phyloP scores from a whole-genome alignment of 179 eudicot species.

The Silene coronaria region DNA sequence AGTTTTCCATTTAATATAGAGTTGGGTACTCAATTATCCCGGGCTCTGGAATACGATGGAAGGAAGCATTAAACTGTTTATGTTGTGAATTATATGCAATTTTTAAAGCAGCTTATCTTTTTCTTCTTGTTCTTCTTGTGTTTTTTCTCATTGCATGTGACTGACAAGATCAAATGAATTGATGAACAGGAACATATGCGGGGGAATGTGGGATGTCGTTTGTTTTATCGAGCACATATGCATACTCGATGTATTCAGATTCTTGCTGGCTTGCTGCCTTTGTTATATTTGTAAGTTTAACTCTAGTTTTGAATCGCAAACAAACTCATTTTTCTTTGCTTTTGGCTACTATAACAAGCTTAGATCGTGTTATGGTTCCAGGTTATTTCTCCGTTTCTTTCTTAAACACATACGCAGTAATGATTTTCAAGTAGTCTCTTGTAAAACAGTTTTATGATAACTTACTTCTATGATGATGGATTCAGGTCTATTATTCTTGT shows the following conservation, averaged over 20 bases:
- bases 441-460: too few relatives aligned
- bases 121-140: background rate
- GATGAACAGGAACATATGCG: constrained; percentile 34
- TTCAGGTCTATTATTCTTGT: constrained; percentile 38
- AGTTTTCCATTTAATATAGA: too few relatives aligned
- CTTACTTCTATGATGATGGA: background rate
- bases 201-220: constrained; percentile 41
- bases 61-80: background rate
- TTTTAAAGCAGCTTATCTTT: background rate
- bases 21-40: too few relatives aligned
- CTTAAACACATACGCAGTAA: too few relatives aligned
- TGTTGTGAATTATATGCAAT: background rate
- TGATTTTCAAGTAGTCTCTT: too few relatives aligned
- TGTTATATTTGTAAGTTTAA: constrained; percentile 34
- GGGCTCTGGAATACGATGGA: too few relatives aligned
- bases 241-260: constrained; percentile 30
- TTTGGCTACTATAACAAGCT: too few relatives aligned
- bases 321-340: background rate
- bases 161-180: background rate
- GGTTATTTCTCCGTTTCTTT: too few relatives aligned
- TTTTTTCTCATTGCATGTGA: background rate
- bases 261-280: constrained; percentile 32
- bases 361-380: too few relatives aligned
- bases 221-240: constrained; percentile 48
- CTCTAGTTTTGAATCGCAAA: background rate